Conservation (phyloP, 768 basidiomycete species). For the Sporobolomyces pararoseus region DNA sequence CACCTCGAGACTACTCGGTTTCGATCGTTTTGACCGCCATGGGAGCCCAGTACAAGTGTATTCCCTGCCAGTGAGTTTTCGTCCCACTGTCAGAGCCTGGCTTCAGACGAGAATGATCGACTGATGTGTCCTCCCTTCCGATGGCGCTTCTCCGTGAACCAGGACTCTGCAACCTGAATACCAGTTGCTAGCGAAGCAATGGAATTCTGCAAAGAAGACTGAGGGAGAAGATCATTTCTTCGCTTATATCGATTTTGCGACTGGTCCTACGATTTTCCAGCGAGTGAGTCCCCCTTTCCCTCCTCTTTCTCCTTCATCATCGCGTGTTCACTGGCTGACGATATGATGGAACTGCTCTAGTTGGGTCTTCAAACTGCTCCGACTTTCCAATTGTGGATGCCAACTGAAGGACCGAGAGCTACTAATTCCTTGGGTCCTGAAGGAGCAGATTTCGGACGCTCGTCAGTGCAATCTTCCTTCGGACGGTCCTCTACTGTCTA, state of each 20-base stretch:
- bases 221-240: constrained; percentile 86
- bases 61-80: constrained; percentile 78
- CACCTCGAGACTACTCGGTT: constrained; percentile 80
- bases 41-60: constrained; percentile 71
- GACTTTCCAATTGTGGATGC: constrained; percentile 51
- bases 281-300: constrained; percentile 55
- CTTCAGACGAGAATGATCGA: no score
- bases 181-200: constrained; percentile 49
- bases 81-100: no score
- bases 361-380: constrained; percentile 80
- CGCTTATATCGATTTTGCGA: constrained; percentile 80
- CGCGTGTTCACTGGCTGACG: constrained; percentile 15
- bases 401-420: constrained; percentile 28
- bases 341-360: constrained; percentile 54
- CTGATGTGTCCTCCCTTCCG: neutral
- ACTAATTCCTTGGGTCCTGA: constrained; percentile 5
- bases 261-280: constrained; percentile 71
- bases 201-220: constrained; percentile 54
- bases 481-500: no score
- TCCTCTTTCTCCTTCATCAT: neutral
- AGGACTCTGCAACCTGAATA: constrained; percentile 43
- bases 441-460: constrained; percentile 43
- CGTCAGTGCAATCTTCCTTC: no score
- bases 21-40: constrained; percentile 84
- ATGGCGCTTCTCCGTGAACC: neutral